These are phyloP conservation scores for Melocanna baccifera DNA, from an alignment of 176 grass and related monocot genomes.

Conservation along the genomic window DNA sequence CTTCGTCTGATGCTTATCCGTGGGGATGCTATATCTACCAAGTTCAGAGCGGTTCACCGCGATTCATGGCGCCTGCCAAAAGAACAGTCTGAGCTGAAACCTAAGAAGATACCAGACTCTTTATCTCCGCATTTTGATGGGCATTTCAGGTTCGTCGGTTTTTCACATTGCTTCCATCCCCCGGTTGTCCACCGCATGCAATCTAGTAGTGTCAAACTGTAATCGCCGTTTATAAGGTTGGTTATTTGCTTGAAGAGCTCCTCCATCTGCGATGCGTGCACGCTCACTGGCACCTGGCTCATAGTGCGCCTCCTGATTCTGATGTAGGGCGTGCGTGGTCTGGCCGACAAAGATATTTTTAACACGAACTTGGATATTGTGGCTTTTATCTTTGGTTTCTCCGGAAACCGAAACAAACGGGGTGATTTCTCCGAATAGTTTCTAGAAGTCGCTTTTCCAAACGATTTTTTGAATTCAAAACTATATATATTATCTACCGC, in stretches of 20 bases:
- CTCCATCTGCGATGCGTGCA: no score
- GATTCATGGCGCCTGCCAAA: constrained; percentile 75
- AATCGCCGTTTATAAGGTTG: neutral
- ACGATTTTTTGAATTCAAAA: no score
- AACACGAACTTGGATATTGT: neutral
- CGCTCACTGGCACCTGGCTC: no score
- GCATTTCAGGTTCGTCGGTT: neutral
- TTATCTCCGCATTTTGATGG: neutral
- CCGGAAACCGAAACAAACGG: no score
- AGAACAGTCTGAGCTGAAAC: constrained; percentile 56
- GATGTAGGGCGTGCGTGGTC: no score
- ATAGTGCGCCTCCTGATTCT: no score
- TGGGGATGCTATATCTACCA: constrained; percentile 94
- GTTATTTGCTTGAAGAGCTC: neutral
- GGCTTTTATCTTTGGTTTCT: no score
- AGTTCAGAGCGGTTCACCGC: constrained; percentile 64
- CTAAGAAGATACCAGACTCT: constrained; percentile 51
- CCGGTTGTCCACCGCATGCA: no score
- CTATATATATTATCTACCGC: no score
- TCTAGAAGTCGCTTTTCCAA: no score
- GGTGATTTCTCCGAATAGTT: no score
- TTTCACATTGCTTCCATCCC: neutral
- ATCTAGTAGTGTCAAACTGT: neutral
- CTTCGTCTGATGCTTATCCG: constrained; percentile 73
- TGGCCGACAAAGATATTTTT: neutral